Base-by-base conservation (phyloP, 495 filamentous ascomycete species). In the Penicillium waksmanii region DNA sequence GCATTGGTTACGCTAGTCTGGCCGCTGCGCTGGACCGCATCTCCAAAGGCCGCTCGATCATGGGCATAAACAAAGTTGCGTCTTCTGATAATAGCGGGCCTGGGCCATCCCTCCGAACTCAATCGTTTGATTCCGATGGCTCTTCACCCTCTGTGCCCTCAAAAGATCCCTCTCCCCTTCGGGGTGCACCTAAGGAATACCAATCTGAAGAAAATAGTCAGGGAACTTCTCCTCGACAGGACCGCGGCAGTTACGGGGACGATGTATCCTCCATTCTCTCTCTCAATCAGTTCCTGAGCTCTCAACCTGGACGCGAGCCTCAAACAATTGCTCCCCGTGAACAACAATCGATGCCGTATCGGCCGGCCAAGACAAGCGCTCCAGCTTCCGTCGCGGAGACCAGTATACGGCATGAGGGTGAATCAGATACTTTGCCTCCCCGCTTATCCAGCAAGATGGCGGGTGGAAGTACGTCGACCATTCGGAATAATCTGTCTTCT, bases 11-110 rank as follows among this genome's bases (percentile, higher is more conserved):
- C 27, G 63, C 66, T 3, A 59, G 66, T 4, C 46, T 69, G 21
- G 66, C 66, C 3, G 66, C 66, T 11, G 66, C 66, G 27, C 63
- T 69, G 18, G 66, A 69, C n/a, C 66, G 66, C 31, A 60, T 69
- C 21, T 55, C 66, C 3, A 65, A 66, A 46, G 66, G 66, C 15
- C 60, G 66, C 21, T 66, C 66, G 1, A 59, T 65, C 18, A 63
- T 62, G 53, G 63, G 63, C 25, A 60, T 69, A 27, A 64, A 61
- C 49, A 65, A 66, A 51, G 55, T 51, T 5, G 51, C 47, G 31
- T 55, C 62, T 8, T 54, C 53, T 1, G 62, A 60, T 15, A 15
- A 36, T 21, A 50, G 27, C 15, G 8, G 52, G 15, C 48, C 56
- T 12, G 40, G 51, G 33, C 50, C 59, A 58, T 56, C 61, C 19